Percentiles rank a stretch among this genome's conserved stretches.
phyloP scores from a whole-genome alignment of 2,329 filamentous ascomycete species.

The Neoascochyta sp. region DNA sequence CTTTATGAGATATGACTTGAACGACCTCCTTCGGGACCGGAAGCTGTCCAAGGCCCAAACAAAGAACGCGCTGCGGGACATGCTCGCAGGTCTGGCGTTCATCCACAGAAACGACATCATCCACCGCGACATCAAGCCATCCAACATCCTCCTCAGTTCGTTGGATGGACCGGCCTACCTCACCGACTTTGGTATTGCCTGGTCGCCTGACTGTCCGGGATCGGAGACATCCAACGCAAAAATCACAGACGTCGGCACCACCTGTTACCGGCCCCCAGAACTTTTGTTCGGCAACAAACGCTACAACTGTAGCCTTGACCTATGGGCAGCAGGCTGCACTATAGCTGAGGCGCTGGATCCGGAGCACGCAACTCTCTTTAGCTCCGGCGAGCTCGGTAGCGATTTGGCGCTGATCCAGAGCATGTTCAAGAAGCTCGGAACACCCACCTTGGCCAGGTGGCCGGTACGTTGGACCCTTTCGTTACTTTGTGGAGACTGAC shows the following conservation, averaged over 20 bases:
- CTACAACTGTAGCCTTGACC: slow-evolving; percentile 72
- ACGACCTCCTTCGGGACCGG: slow-evolving; percentile 57
- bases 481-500: slow-evolving; percentile 5
- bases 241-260: slow-evolving; percentile 90
- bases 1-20: slow-evolving; percentile 71
- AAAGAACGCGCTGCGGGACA: slow-evolving; percentile 56
- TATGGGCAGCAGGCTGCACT: slow-evolving; percentile 86
- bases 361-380: slow-evolving; percentile 65
- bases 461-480: slow-evolving; percentile 53
- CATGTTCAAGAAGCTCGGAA: slow-evolving; percentile 88
- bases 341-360: slow-evolving; percentile 68
- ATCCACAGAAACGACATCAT: slow-evolving; percentile 75
- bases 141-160: slow-evolving; percentile 72
- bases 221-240: slow-evolving; percentile 67
- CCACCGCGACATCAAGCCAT: slow-evolving; percentile 91
- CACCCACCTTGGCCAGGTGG: slow-evolving; percentile 76
- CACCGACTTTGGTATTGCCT: slow-evolving; percentile 89
- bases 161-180: slow-evolving; percentile 70
- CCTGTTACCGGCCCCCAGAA: slow-evolving; percentile 85
- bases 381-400: slow-evolving; percentile 84
- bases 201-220: slow-evolving; percentile 58
- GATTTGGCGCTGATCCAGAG: slow-evolving; percentile 87
- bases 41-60: slow-evolving; percentile 41
- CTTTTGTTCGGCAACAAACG: slow-evolving; percentile 76
- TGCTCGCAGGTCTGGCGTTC: slow-evolving; percentile 67